phyloP scores from a whole-genome alignment of 2,329 filamentous ascomycete species.

The Moelleriella libera region DNA sequence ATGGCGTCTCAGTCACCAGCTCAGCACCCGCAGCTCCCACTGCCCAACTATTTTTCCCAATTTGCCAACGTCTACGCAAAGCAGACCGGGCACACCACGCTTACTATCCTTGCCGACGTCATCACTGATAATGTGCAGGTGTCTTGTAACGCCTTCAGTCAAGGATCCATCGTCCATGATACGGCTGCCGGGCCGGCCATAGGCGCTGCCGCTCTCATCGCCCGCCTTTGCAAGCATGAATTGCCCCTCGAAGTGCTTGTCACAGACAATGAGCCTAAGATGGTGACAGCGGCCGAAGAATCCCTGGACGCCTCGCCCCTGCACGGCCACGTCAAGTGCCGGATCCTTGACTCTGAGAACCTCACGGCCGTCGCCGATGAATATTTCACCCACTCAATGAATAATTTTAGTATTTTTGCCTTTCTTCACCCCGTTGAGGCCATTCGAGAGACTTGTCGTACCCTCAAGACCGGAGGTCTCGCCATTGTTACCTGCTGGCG shows the following conservation, averaged over 20 bases:
- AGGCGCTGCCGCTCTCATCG: not conserved
- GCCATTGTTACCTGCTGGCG: not conserved
- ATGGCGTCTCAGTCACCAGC: no score
- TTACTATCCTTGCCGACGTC: not conserved
- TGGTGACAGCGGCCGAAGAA: not conserved
- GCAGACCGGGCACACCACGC: not conserved
- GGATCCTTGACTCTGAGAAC: not conserved
- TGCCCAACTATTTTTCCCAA: not conserved
- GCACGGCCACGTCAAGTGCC: not conserved
- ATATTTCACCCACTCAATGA: not conserved
- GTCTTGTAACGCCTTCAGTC: not conserved
- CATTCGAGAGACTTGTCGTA: not conserved
- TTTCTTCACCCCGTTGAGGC: not conserved
- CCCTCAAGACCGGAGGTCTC: not conserved
- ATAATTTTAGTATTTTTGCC: not conserved
- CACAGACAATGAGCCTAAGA: not conserved
- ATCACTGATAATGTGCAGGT: not conserved
- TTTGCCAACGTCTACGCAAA: not conserved
- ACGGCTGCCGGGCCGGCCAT: not conserved
- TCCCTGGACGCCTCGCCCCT: not conserved
- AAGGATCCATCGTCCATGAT: not conserved
- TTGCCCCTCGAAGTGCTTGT: not conserved
- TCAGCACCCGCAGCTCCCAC: not conserved
- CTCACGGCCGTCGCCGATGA: not conserved
- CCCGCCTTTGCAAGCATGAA: not conserved